Base-by-base conservation (phyloP, 1,284 basidiomycete species). In the Pascua guehoae region DNA sequence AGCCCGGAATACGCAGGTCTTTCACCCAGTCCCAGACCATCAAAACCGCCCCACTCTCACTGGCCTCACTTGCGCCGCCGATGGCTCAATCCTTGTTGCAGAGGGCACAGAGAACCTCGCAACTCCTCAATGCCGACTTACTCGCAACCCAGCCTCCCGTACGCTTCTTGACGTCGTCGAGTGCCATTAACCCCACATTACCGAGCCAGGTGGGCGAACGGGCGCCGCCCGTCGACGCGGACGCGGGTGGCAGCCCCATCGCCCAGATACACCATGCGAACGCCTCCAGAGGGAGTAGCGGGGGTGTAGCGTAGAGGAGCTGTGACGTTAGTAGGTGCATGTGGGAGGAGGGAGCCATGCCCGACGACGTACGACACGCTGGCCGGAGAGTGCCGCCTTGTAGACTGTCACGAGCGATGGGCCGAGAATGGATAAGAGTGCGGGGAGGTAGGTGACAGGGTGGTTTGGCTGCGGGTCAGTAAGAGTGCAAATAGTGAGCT, bases 301-400 rank as follows among this genome's bases (percentile, higher is more conserved):
- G 73, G 9, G 73, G 73, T 7, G 66, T 60, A 3, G 69, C 67
- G 56, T 74, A 73, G n/a, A 75, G 58, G 2, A 75, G 61, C 73
- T 73, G 54, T 10, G n/a, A 32, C n/a, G n/a, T n/a, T n/a, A n/a
- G n/a, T n/a, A n/a, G n/a, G n/a, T n/a, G n/a, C n/a, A n/a, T n/a
- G n/a, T n/a, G n/a, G n/a, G n/a, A n/a, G n/a, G n/a, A n/a, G n/a
- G n/a, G n/a, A n/a, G n/a, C n/a, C n/a, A n/a, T n/a, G n/a, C n/a
- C n/a, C n/a, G n/a, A n/a, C n/a, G 11, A 70, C 71, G 17, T 45
- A 73, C 73, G 2, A 75, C 66, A 8, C 71, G 64, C 56, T 68
- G 64, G 8, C 72, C 73, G 0, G 71, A 62, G 11, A 75, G 47
- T 12, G 67, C 66, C 2, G 69, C 69, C 61, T 69, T 72, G 65